A percentile compares a stretch with the other conserved stretches of the same genome.
phyloP scores from a whole-genome alignment of 371 early-diverging fungal species.

The Chytridiales sp. region DNA sequence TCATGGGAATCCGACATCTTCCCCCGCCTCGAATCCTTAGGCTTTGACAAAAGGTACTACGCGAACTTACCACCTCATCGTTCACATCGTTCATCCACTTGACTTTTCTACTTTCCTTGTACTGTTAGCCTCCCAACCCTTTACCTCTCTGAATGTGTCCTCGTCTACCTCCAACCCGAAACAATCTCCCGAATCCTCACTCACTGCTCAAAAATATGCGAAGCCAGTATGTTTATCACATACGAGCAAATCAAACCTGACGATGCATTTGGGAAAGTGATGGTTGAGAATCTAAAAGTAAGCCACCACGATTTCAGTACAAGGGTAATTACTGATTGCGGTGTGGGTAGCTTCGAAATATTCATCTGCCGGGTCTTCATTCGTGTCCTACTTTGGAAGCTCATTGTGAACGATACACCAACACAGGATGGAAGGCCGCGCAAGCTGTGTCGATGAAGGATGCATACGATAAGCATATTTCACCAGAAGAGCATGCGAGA shows the following conservation, averaged over 20 bases:
- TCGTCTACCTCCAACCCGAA: constrained; percentile 77
- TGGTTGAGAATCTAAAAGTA: constrained; percentile 80
- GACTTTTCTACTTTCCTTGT: too few species aligned
- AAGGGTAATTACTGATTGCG: too few species aligned
- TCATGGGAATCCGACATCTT: constrained; percentile 58
- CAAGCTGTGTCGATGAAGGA: constrained; percentile 51
- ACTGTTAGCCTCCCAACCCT: constrained; percentile 71
- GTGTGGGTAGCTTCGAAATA: constrained; percentile 58
- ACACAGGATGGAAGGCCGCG: constrained; percentile 58
- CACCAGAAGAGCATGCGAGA: constrained; percentile 42
- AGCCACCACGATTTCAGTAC: too few species aligned
- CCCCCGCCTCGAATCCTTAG: constrained; percentile 57
- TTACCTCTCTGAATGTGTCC: constrained; percentile 88
- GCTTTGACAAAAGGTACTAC: constrained; percentile 66
- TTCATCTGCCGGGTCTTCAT: constrained; percentile 72
- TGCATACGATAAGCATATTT: constrained; percentile 55
- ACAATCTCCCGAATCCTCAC: constrained; percentile 66
- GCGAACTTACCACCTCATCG: background rate
- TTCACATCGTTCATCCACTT: background rate
- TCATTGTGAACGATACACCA: constrained; percentile 64
- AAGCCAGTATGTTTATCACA: constrained; percentile 61
- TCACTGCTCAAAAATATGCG: constrained; percentile 61
- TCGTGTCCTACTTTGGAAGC: constrained; percentile 71
- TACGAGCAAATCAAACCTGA: constrained; percentile 91
- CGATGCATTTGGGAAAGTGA: constrained; percentile 88